Evolutionary conservation across 148 eudicot genomes (phyloP).

Genomic region (Fagopyrum homotropicum): DNA sequence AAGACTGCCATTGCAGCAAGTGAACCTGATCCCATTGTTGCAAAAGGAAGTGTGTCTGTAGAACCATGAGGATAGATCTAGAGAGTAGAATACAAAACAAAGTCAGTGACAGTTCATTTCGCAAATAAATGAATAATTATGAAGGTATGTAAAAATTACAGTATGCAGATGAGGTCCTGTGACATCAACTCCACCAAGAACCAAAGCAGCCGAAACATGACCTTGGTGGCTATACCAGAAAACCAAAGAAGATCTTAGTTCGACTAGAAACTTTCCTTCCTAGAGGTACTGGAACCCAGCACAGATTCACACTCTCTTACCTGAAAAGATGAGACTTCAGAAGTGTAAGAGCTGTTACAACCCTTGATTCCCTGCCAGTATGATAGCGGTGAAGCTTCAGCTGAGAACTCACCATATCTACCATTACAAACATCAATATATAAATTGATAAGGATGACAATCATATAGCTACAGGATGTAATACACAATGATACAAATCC

Average conservation of each 20-base stretch:
- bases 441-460: neutral
- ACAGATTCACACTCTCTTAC: slow-evolving; percentile 24
- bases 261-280: neutral
- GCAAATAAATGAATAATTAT: neutral
- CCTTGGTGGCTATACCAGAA: slow-evolving; percentile 69
- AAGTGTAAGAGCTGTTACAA: slow-evolving; percentile 82
- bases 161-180: slow-evolving; percentile 94
- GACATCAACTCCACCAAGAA: slow-evolving; percentile 94
- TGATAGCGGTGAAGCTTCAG: slow-evolving; percentile 83
- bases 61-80: slow-evolving; percentile 98
- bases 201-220: slow-evolving; percentile 85
- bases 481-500: neutral
- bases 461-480: neutral
- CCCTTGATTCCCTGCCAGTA: slow-evolving; percentile 88
- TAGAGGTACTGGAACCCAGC: neutral
- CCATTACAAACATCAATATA: slow-evolving; percentile 5
- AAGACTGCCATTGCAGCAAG: slow-evolving; percentile 96
- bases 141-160: slow-evolving; percentile 31
- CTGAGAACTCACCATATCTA: slow-evolving; percentile 92
- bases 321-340: slow-evolving; percentile 87
- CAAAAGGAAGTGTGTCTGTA: slow-evolving; percentile 84
- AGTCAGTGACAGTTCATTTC: neutral
- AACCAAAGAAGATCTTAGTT: neutral
- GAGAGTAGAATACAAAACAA: neutral
- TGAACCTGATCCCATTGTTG: slow-evolving; percentile 96